These are phyloP conservation scores for Macroventuria anomochaeta DNA, from an alignment of 2,329 filamentous ascomycete genomes.

Conservation along the genomic window DNA sequence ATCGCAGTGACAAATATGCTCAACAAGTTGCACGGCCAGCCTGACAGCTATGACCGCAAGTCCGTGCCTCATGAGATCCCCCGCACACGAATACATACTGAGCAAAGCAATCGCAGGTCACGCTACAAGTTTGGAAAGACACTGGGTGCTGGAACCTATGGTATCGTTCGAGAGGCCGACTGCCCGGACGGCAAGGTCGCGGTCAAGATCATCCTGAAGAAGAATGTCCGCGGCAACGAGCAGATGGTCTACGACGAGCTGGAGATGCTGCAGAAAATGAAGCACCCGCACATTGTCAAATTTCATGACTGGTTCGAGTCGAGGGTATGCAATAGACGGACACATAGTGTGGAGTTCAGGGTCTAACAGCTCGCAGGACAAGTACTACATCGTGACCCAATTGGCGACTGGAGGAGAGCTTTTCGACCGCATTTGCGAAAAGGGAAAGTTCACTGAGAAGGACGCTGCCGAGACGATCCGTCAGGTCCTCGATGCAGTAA, in stretches of 20 bases:
- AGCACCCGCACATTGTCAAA: slow-evolving; percentile 94
- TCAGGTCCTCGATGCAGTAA: slow-evolving; percentile 89
- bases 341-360: neutral
- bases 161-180: slow-evolving; percentile 95
- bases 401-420: slow-evolving; percentile 94
- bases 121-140: slow-evolving; percentile 93
- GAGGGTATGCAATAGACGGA: slow-evolving; percentile 65
- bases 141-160: slow-evolving; percentile 95
- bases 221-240: slow-evolving; percentile 98
- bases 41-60: slow-evolving; percentile 99
- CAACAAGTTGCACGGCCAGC: slow-evolving; percentile 94
- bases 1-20: slow-evolving; percentile 81
- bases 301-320: slow-evolving; percentile 99
- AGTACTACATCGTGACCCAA: slow-evolving; percentile 99
- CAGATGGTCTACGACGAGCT: slow-evolving; percentile 99
- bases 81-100: slow-evolving; percentile 34
- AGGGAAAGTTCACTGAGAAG: slow-evolving; percentile 98
- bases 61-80: slow-evolving; percentile 53
- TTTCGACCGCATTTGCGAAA: slow-evolving; percentile 97
- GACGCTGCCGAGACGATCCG: slow-evolving; percentile 95
- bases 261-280: slow-evolving; percentile 86
- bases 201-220: slow-evolving; percentile 99
- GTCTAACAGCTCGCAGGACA: slow-evolving; percentile 69
- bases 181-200: slow-evolving; percentile 85
- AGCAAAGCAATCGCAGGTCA: slow-evolving; percentile 61